Percentiles rank a stretch among this genome's conserved stretches.
These are phyloP conservation scores for Lecanosticta acicola DNA, from an alignment of 2,329 filamentous ascomycete genomes.

Conservation along the genomic window DNA sequence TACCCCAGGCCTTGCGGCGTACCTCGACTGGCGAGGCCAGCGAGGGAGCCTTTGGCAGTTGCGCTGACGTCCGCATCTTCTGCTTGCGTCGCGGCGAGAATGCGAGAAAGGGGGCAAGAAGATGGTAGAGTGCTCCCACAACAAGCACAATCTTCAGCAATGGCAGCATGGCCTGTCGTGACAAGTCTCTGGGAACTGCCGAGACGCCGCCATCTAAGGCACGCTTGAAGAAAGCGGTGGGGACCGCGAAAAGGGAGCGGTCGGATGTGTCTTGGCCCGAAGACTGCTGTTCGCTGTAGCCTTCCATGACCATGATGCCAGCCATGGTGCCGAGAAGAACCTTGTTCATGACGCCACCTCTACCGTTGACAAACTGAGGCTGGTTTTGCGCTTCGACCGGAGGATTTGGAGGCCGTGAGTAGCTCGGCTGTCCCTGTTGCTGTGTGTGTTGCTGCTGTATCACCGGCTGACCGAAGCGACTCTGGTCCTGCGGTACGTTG, in stretches of 20 bases:
- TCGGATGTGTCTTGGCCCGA: constrained; percentile 44
- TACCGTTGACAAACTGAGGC: constrained; percentile 35
- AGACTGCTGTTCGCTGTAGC: constrained; percentile 60
- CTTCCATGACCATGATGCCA: constrained; percentile 86
- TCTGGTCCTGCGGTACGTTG: constrained; percentile 24
- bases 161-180: constrained; percentile 32
- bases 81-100: constrained; percentile 52
- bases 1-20: constrained; percentile 84
- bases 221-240: constrained; percentile 33
- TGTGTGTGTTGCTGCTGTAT: constrained; percentile 32
- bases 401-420: constrained; percentile 28
- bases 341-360: constrained; percentile 57
- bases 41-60: constrained; percentile 55
- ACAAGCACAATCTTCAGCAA: constrained; percentile 49
- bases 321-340: constrained; percentile 90
- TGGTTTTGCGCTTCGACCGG: constrained; percentile 33
- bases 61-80: constrained; percentile 35
- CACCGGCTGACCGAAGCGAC: constrained; percentile 20
- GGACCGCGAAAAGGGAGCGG: constrained; percentile 40
- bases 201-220: constrained; percentile 1
- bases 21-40: constrained; percentile 78
- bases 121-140: constrained; percentile 51
- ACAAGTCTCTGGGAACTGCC: constrained; percentile 20
- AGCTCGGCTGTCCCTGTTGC: constrained; percentile 28
- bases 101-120: constrained; percentile 53